These are phyloP conservation scores for Nidula niveotomentosa DNA, from an alignment of 1,284 basidiomycete genomes.

Conservation along the genomic window DNA sequence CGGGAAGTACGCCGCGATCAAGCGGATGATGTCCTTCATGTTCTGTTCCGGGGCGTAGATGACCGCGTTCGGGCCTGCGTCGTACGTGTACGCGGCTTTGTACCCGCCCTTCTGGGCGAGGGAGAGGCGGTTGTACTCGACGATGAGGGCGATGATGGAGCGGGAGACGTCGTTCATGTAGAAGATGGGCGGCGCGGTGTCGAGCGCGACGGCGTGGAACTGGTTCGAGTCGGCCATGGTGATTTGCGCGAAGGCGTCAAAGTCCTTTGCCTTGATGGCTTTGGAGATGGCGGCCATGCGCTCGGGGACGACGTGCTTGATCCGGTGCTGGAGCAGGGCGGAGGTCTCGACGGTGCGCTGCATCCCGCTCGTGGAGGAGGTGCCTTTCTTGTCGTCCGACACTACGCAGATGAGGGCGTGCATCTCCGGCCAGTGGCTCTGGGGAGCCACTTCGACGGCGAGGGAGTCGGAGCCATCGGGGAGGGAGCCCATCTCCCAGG, in stretches of 20 bases:
- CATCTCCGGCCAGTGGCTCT: conserved; percentile 92
- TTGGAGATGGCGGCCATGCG: conserved; percentile 83
- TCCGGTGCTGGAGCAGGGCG: conserved; percentile 86
- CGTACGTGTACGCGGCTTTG: conserved; percentile 96
- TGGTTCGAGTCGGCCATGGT: conserved; percentile 99
- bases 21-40: conserved; percentile 74
- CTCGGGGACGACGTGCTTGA: conserved; percentile 83
- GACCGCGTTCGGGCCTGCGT: conserved; percentile 98
- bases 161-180: conserved; percentile 98
- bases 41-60: conserved; percentile 87
- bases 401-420: conserved; percentile 99
- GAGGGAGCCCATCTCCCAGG: conserved; percentile 83
- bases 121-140: conserved; percentile 92
- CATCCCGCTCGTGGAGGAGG: conserved; percentile 95
- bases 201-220: conserved; percentile 97
- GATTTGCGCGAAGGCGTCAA: conserved; percentile 86
- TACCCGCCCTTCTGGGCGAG: conserved; percentile 60
- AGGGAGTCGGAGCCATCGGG: conserved; percentile 83
- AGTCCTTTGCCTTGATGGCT: conserved; percentile 84
- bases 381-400: conserved; percentile 96
- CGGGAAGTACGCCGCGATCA: conserved; percentile 85
- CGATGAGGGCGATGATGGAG: conserved; percentile 83
- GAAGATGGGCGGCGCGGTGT: conserved; percentile 97
- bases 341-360: conserved; percentile 96
- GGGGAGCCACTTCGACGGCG: conserved; percentile 86